phyloP scores from a whole-genome alignment of 2,329 filamentous ascomycete genomes.

The Penicillium sp. region DNA sequence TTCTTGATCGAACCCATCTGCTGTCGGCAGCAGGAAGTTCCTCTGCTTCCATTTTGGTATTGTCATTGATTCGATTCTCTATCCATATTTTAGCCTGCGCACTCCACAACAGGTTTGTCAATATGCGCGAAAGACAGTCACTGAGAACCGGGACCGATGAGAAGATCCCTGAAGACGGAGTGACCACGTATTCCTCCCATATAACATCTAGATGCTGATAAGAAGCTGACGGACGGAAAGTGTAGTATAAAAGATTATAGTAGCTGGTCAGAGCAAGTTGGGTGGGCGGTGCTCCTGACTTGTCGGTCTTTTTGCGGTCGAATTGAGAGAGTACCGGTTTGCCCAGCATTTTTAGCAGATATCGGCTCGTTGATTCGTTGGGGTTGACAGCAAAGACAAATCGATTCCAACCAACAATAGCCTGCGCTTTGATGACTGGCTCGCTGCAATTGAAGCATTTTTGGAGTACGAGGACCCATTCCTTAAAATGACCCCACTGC shows the following conservation, averaged over 20 bases:
- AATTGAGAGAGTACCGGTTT: slow-evolving; percentile 62
- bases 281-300: slow-evolving; percentile 38
- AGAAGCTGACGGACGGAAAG: slow-evolving; percentile 61
- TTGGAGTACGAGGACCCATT: slow-evolving; percentile 72
- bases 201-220: slow-evolving; percentile 60
- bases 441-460: slow-evolving; percentile 75
- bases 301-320: slow-evolving; percentile 53
- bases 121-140: slow-evolving; percentile 56
- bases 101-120: slow-evolving; percentile 58
- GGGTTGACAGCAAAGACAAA: slow-evolving; percentile 66
- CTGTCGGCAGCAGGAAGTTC: slow-evolving; percentile 77
- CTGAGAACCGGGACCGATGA: slow-evolving; percentile 44
- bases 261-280: slow-evolving; percentile 62
- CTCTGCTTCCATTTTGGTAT: slow-evolving; percentile 51
- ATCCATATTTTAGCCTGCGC: slow-evolving; percentile 57
- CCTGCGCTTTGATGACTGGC: slow-evolving; percentile 59
- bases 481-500: slow-evolving; percentile 62
- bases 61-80: slow-evolving; percentile 60
- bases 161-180: slow-evolving; percentile 54
- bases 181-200: slow-evolving; percentile 67
- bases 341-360: slow-evolving; percentile 55
- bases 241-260: slow-evolving; percentile 73
- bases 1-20: slow-evolving; percentile 74
- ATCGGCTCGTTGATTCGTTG: slow-evolving; percentile 48
- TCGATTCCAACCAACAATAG: slow-evolving; percentile 77